Base-by-base conservation (phyloP, 352 stramenopile genomes). In the Phytopythium montanum region DNA sequence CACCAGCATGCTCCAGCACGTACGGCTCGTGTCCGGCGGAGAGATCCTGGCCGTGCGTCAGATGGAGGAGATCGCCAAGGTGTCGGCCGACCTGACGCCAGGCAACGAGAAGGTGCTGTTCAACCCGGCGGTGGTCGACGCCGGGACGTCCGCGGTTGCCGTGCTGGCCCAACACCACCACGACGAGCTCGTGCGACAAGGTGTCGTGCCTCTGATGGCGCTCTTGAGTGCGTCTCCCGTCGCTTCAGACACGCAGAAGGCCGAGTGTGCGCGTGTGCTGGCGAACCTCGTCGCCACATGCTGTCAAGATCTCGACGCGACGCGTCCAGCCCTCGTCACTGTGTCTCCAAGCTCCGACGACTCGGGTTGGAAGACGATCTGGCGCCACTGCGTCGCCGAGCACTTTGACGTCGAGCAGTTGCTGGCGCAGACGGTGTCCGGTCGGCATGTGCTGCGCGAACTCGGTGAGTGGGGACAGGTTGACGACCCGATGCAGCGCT, bases 31-130 rank as follows among this genome's bases (percentile, higher is more conserved):
- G 9, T 75, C 69, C 1, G 80, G 79, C 39, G 75, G 72, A 13
- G 81, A 93, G 54, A 70, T 92, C 21, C 57, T 92, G 3, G 86
- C 86, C 28, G 79, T 95, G 21, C 84, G 84, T 34, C 64, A 95
- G 70, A 84, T 93, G 46, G 85, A 95, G 54, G 61, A 79, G 31
- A 90, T 92, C 21, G 85, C 83, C 5, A 59, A 82, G 29, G 56
- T 95, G 5, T 88, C 83, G n/a, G 70, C 85, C 29, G 85, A 91
- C 18, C 33, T 91, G 28, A 90, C 85, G 4, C 81, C 85, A 19
- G 85, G 85, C 21, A 90, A 93, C 51, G 81, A 92, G 54, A 73
- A 75, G 33, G 71, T 95, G 49, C 42, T 79, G 3, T 93, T 89
- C 51, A 86, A 87, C 51, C 73, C 78, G 1, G 77, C 73, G 3